Evolutionary conservation across 1,139 yeast species (phyloP).

Genomic region (Taphrina deformans): DNA sequence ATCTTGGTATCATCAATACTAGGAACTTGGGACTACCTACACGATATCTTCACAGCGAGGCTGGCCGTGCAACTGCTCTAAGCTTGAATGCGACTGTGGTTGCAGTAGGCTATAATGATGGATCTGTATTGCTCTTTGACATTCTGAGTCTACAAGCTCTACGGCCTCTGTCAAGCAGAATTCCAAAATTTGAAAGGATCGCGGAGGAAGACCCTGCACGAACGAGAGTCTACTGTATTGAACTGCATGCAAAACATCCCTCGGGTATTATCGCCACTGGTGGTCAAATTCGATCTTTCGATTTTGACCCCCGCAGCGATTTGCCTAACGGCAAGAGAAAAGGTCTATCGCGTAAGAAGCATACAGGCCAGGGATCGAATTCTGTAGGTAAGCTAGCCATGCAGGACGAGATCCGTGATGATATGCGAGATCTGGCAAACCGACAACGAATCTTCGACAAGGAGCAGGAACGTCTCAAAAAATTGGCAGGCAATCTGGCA

Average conservation of each 20-base stretch:
- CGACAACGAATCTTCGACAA: not conserved
- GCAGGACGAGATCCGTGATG: constrained; percentile 13
- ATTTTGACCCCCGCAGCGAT: constrained; percentile 7
- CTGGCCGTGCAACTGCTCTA: not conserved
- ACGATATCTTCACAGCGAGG: not conserved
- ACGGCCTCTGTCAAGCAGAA: constrained; percentile 3
- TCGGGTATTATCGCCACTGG: constrained; percentile 2
- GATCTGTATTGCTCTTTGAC: constrained; percentile 1
- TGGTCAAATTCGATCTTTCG: constrained; percentile 6
- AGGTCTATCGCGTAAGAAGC: constrained; percentile 5
- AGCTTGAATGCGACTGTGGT: not conserved
- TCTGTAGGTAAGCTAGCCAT: not conserved
- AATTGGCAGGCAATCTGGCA: constrained; percentile 13
- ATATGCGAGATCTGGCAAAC: not conserved
- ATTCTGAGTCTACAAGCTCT: not conserved
- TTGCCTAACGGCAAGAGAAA: constrained; percentile 24
- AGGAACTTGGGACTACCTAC: not conserved
- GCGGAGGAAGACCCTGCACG: constrained; percentile 5
- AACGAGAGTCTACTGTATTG: not conserved
- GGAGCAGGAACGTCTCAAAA: not conserved
- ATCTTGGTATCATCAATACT: not conserved
- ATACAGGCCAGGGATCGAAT: not conserved
- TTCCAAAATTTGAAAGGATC: not conserved
- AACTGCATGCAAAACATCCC: not conserved
- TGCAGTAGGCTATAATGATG: constrained; percentile 14